These are phyloP conservation scores for Pseudogymnoascus sp. DNA, from an alignment of 2,329 filamentous ascomycete genomes.

Conservation along the genomic window DNA sequence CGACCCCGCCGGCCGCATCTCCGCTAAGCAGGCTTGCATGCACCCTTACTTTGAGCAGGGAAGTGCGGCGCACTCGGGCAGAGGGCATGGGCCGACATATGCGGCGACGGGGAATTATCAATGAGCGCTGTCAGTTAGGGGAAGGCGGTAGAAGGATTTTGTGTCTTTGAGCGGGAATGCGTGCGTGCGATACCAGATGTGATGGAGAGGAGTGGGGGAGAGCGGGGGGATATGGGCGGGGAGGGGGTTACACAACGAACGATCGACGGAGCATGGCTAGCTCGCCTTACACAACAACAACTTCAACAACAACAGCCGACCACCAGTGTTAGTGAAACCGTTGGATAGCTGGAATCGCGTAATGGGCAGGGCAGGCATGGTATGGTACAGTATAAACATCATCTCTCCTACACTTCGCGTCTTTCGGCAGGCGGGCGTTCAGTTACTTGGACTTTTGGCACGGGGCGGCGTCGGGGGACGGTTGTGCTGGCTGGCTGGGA, in stretches of 20 bases:
- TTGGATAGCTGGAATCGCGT: not conserved
- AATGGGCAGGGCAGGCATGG: not conserved
- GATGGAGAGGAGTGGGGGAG: not conserved
- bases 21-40: conserved; percentile 75
- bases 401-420: not conserved
- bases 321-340: not conserved
- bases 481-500: not conserved
- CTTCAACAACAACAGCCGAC: no score
- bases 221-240: no score
- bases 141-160: not conserved
- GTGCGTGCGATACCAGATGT: not conserved
- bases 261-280: not conserved
- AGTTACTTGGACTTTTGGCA: not conserved
- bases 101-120: conserved; percentile 22
- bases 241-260: not conserved
- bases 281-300: not conserved
- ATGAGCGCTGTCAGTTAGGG: conserved; percentile 13
- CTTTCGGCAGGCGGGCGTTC: not conserved
- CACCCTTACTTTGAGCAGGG: conserved; percentile 67
- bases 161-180: not conserved
- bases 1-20: conserved; percentile 78
- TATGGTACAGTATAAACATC: not conserved
- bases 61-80: conserved; percentile 27
- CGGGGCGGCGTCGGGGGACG: not conserved
- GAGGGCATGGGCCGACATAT: conserved; percentile 25